A percentile compares a stretch with the other conserved stretches of the same genome.
These are phyloP conservation scores for Amborella trichopoda DNA, from an alignment of 164 flowering plant species.

Conservation along the genomic window DNA sequence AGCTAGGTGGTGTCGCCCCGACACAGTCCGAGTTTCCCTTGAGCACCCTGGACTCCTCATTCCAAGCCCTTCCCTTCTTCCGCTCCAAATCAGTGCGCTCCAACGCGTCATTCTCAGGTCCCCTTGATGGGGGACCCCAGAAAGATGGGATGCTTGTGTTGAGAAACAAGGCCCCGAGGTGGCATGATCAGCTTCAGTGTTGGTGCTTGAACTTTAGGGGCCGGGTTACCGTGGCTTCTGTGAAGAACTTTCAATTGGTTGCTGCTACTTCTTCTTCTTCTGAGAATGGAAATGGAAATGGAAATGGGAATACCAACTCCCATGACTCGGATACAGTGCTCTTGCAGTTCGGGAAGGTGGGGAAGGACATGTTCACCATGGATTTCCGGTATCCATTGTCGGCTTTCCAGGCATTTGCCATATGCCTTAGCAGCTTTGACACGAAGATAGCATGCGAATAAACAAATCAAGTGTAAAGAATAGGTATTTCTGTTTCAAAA, in stretches of 20 bases:
- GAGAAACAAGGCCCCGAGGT: slow-evolving; percentile 65
- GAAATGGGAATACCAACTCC: slow-evolving; percentile 5
- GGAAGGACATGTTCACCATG: slow-evolving; percentile 75
- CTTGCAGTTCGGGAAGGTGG: slow-evolving; percentile 73
- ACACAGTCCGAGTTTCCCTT: slow-evolving; percentile 46
- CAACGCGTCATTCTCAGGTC: slow-evolving; percentile 25
- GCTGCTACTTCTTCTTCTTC: slow-evolving; percentile 30
- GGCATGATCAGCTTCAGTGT: slow-evolving; percentile 85
- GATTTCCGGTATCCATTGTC: slow-evolving; percentile 70
- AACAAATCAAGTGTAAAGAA: slow-evolving; percentile 30
- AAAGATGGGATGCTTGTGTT: slow-evolving; percentile 40
- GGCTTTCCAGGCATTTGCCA: slow-evolving; percentile 73
- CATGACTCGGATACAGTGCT: slow-evolving; percentile 52
- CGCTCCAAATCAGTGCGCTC: slow-evolving; percentile 33
- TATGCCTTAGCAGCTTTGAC: slow-evolving; percentile 82
- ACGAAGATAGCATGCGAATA: slow-evolving; percentile 78
- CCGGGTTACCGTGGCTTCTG: slow-evolving; percentile 75
- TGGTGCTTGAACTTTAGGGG: slow-evolving; percentile 82
- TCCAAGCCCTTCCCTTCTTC: slow-evolving; percentile 37
- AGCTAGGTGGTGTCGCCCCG: slow-evolving; percentile 62
- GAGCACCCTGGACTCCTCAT: slow-evolving; percentile 22
- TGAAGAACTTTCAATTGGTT: slow-evolving; percentile 70
- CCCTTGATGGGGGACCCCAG: slow-evolving; percentile 13
- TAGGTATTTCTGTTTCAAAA: too few relatives aligned
- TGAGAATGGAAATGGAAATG: slow-evolving; percentile 24